Evolutionary conservation across 495 filamentous ascomycete genomes (phyloP), one percentile per base, ranked within the genome.

Genomic region (Tetracladium setigerum): DNA sequence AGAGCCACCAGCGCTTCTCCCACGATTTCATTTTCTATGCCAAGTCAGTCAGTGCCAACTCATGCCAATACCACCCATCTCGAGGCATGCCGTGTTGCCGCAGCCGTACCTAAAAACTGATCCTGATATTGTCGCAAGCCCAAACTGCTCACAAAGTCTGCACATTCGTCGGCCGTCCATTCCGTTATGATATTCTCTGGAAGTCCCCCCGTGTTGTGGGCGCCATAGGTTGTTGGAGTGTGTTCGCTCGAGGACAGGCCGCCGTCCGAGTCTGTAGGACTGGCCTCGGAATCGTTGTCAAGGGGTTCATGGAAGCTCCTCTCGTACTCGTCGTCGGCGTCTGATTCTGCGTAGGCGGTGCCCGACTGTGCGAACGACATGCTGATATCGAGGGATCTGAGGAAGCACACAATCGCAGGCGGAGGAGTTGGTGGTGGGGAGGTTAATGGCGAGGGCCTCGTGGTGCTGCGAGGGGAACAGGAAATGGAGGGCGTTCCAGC

Each of bases 301-400:
- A 87, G 72, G 17, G 80, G 72, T 54, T 84, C 69, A 50, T 78
- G 69, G 24, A 88, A 72, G 55, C 83, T 87, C 53, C 87, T 76
- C 68, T 95, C 89, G 62, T 91, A 94, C 73, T 95, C 89, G 64
- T 95, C 89, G 64, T 95, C 89, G 60, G 88, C 89, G 61, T 95
- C 89, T 44, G 84, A 88, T 63, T 95, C 89, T 58, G 85, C 83
- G 62, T 95, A 79, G 9, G 73, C 75, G 51, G 74, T 78, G 46
- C 74, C 74, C 43, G 68, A 67, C 53, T 76, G 71, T 27, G 22
- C 22, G 62, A 78, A 78, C 47, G 71, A 75, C 74, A 79, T 79
- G 30, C 46, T 60, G 44, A 17, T 36, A 9, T 19, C 12, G 39
- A 27, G 24, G 5, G 18, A 42, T 27, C 22, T 27, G 22, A 3